phyloP scores from a whole-genome alignment of 208 protist species.

The Wallacemonas sp. region DNA sequence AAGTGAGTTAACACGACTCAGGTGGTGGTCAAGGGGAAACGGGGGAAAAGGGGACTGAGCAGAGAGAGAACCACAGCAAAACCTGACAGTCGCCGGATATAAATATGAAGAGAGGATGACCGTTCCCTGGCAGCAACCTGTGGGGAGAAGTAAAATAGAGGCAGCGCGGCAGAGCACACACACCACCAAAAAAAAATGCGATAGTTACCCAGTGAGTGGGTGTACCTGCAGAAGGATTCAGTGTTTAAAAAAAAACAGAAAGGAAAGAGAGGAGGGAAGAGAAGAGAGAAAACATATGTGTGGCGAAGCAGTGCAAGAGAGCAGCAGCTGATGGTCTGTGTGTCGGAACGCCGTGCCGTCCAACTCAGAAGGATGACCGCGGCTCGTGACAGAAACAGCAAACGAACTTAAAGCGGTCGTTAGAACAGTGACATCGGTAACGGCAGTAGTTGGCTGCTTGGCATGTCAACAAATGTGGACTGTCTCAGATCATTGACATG shows the following conservation, averaged over 20 bases:
- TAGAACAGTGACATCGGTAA: no score
- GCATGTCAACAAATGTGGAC: no score
- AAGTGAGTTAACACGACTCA: neutral
- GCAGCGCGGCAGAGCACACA: no score
- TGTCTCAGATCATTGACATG: no score
- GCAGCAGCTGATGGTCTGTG: no score
- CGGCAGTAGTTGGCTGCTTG: no score
- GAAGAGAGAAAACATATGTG: neutral
- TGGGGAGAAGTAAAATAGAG: no score
- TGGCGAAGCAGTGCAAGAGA: slow-evolving; percentile 4
- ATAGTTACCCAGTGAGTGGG: neutral
- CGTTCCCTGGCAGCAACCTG: no score
- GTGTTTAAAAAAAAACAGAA: neutral
- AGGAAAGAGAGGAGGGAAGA: neutral
- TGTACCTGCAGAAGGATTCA: neutral
- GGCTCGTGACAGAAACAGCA: no score
- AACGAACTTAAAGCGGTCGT: neutral
- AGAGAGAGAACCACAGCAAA: neutral
- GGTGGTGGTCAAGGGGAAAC: neutral
- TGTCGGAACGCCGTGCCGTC: no score
- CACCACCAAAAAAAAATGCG: neutral
- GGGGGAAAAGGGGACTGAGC: slow-evolving; percentile 8
- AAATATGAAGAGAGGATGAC: neutral
- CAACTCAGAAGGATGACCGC: no score
- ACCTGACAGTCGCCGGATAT: no score